A percentile compares a stretch with the other conserved stretches of the same genome.
Evolutionary conservation across 306 rosid species (phyloP).

Genomic region (Glycine latifolia): DNA sequence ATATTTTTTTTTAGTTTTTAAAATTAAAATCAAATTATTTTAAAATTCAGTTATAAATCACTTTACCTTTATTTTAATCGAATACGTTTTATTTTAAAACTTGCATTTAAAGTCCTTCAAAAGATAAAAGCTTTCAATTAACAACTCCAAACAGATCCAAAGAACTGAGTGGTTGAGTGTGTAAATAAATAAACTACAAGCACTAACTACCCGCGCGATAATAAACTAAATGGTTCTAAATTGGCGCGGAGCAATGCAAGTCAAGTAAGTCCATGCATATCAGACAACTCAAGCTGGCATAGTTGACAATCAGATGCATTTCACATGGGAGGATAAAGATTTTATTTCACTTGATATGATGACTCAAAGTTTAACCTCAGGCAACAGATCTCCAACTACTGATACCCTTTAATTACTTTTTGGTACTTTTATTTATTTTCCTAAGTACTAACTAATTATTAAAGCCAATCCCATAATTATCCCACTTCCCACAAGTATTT

Average conservation of each 20-base stretch:
- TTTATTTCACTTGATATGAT: neutral
- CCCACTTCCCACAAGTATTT: neutral
- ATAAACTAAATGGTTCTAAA: too few relatives aligned
- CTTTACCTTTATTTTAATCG: too few relatives aligned
- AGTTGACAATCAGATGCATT: constrained; percentile 23
- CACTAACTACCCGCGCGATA: neutral
- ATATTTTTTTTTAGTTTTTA: too few relatives aligned
- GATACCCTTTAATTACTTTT: neutral
- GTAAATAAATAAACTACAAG: constrained; percentile 7
- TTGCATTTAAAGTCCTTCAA: too few relatives aligned
- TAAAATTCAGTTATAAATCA: too few relatives aligned
- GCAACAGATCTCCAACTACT: neutral
- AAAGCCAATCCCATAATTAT: constrained; percentile 2
- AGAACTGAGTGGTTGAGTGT: neutral
- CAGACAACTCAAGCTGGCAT: constrained; percentile 15
- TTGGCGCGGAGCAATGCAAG: neutral
- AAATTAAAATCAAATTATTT: too few relatives aligned
- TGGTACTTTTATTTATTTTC: constrained; percentile 4
- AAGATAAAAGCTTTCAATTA: too few relatives aligned
- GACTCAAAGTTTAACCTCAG: neutral
- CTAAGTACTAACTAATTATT: constrained; percentile 18
- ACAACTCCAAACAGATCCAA: neutral
- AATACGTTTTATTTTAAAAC: too few relatives aligned
- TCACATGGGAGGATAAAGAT: constrained; percentile 39
- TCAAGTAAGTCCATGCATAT: neutral